These are phyloP conservation scores for Erodium trifolium DNA, from an alignment of 441 rosid genomes.

Conservation along the genomic window DNA sequence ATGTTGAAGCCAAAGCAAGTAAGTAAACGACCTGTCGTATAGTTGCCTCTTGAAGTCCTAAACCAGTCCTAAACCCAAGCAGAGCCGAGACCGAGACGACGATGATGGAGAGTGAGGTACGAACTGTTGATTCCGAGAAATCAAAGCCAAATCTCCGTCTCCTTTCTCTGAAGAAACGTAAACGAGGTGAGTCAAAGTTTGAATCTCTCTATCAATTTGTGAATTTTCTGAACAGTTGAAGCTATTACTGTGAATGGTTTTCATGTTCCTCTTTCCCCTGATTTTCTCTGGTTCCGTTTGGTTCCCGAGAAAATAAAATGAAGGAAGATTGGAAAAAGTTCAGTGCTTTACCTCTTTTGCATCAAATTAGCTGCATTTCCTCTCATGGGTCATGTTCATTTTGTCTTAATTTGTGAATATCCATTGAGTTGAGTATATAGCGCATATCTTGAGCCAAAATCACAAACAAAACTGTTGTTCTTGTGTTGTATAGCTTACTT, in stretches of 20 bases:
- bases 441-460: too few species aligned
- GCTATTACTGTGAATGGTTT: background rate
- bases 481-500: background rate
- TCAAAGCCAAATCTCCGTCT: background rate
- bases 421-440: background rate
- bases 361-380: background rate
- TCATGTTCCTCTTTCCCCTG: background rate
- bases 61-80: background rate
- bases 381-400: background rate
- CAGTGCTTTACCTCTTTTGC: background rate
- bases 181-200: background rate
- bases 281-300: background rate
- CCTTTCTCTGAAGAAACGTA: background rate
- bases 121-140: background rate
- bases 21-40: background rate
- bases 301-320: background rate
- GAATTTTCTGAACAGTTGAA: background rate
- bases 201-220: background rate
- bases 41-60: background rate
- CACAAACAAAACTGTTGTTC: background rate
- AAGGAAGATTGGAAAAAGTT: background rate
- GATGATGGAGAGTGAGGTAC: constrained; percentile 2
- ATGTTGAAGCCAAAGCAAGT: background rate
- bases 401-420: background rate
- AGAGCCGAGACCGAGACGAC: background rate